Percentiles rank a stretch among this genome's conserved stretches.
Evolutionary conservation across 2,329 filamentous ascomycete species (phyloP).

Genomic region (Xylogone sp.): DNA sequence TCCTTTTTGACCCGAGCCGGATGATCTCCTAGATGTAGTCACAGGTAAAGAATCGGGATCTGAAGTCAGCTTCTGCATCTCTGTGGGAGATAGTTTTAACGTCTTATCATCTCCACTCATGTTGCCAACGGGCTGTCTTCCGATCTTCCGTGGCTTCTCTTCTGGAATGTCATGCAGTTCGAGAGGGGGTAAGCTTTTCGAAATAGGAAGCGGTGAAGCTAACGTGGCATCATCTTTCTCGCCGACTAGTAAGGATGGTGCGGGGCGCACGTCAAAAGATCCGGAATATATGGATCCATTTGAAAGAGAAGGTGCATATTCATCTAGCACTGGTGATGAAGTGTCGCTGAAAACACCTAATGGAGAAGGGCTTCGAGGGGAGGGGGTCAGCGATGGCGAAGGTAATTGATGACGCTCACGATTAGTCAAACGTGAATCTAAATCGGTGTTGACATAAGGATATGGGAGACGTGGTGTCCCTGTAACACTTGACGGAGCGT

Average conservation of each 20-base stretch:
- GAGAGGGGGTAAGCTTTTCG: constrained; percentile 16
- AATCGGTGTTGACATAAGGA: background rate
- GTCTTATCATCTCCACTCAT: constrained; percentile 35
- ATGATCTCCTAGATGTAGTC: constrained; percentile 34
- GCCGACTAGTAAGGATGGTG: background rate
- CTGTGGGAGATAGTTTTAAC: constrained; percentile 52
- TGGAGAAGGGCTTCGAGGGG: constrained; percentile 19
- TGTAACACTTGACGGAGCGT: background rate
- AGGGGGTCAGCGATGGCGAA: constrained; percentile 22
- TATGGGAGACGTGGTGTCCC: background rate
- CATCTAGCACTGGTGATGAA: constrained; percentile 10
- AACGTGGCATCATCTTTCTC: constrained; percentile 11
- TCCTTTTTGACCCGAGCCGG: constrained; percentile 26
- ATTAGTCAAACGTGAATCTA: constrained; percentile 7
- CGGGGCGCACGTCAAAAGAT: constrained; percentile 12
- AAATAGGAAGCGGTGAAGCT: constrained; percentile 15
- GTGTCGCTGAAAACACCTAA: constrained; percentile 12
- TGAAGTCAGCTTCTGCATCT: constrained; percentile 55
- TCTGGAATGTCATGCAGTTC: constrained; percentile 26
- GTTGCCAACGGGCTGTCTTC: constrained; percentile 18
- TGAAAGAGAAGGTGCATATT: constrained; percentile 5
- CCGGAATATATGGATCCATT: constrained; percentile 12
- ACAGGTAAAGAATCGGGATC: constrained; percentile 57
- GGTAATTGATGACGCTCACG: constrained; percentile 18
- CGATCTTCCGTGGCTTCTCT: constrained; percentile 18